phyloP scores from a whole-genome alignment of 2,329 filamentous ascomycete species.

The Thelonectria olida region DNA sequence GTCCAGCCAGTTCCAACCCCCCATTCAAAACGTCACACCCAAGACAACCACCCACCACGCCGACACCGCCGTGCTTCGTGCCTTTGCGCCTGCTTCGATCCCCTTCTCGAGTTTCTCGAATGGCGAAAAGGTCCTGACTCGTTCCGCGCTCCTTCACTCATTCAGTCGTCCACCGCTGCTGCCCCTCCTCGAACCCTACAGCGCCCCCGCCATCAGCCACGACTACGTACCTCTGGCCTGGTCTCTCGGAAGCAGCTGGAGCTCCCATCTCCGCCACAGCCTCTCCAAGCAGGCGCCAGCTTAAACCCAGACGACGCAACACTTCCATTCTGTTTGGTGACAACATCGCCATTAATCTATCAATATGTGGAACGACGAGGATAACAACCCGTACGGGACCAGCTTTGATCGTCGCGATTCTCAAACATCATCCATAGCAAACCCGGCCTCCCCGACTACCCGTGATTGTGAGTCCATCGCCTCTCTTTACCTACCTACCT shows the following conservation, averaged over 20 bases:
- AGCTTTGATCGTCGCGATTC: conserved; percentile 91
- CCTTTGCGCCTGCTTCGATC: conserved; percentile 3
- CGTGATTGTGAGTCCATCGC: conserved; percentile 63
- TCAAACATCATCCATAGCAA: conserved; percentile 72
- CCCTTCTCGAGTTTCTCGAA: not conserved
- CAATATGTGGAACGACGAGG: conserved; percentile 96
- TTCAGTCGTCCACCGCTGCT: not conserved
- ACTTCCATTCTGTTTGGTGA: conserved; percentile 1
- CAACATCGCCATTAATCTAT: conserved; percentile 24
- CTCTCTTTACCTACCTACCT: not conserved
- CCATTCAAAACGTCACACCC: conserved; percentile 16
- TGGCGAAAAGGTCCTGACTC: not conserved
- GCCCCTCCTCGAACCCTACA: conserved; percentile 4
- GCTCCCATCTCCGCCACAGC: conserved; percentile 23
- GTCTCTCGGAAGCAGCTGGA: conserved; percentile 8
- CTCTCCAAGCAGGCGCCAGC: conserved; percentile 21
- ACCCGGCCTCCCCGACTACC: conserved; percentile 69
- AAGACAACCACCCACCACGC: conserved; percentile 12
- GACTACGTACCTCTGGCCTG: conserved; percentile 7
- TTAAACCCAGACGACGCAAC: conserved; percentile 14
- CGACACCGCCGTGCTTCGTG: conserved; percentile 2
- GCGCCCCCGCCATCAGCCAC: conserved; percentile 19
- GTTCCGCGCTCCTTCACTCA: conserved; percentile 1
- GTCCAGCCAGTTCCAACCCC: conserved; percentile 13
- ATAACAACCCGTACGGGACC: conserved; percentile 94